Evolutionary conservation across 192 early-diverging fungal species (phyloP), one percentile per base, ranked within the genome.

Genomic region (Chytriomyces confervae): DNA sequence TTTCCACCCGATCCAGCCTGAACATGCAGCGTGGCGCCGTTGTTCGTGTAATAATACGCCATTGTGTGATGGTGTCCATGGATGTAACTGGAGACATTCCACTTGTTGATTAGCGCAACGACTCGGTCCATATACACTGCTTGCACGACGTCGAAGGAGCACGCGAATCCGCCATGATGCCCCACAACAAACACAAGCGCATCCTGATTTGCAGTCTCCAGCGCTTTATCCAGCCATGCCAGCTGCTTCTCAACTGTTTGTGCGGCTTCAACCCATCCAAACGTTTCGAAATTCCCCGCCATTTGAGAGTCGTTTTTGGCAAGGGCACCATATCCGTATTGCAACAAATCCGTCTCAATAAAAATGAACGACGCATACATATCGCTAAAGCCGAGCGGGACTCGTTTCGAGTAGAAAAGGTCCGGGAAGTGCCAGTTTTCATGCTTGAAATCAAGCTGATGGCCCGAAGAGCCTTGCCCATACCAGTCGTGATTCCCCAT

Each of bases 401-500:
- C 13, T 13, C 66, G 64, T 18, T 62, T 29, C 7, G 64, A 61
- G 66, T 69, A 77, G 68, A 77, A 77, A 66, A 62, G 62, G 45
- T 68, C 76, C n/a, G 76, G 76, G 18, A 48, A 6, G 61, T 29
- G 10, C 76, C 76, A 77, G 67, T 43, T 20, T 11, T 50, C 10
- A 50, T 74, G 18, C 9, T 61, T 1, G 53, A 47, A 74, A 10
- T 27, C n/a, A 18, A 74, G 10, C 61, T 74, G 36, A 63, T 61
- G n/a, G 10, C 8, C 47, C 57, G 20, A 10, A 7, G 53, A 60
- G 57, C 16, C 23, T 8, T 53, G 7, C 36, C 44, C 11, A 61
- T 77, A 77, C 76, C 76, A 77, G 57, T 77, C 76, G 57, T 77
- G 76, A 57, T 77, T 77, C 8, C 76, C 77, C 27, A 65, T 53